Evolutionary conservation across 257 asterid genomes (phyloP).

Genomic region (Leonotis leonurus): DNA sequence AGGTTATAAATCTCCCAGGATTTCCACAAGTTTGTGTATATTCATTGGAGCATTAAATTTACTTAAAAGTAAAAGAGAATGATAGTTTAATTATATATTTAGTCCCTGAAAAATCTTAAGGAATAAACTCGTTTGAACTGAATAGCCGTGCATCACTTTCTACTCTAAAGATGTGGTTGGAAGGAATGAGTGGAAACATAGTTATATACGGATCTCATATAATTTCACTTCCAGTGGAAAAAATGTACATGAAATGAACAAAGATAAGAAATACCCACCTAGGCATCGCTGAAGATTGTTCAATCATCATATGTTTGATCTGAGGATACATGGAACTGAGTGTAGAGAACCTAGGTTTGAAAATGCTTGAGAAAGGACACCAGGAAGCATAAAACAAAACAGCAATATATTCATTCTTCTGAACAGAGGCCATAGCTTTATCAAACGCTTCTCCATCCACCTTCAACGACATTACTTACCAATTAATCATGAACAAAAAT

Average conservation of each 20-base stretch:
- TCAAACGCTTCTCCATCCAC: slow-evolving; percentile 58
- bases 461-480: slow-evolving; percentile 27
- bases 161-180: not conserved
- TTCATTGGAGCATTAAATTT: no score
- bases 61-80: not conserved
- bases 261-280: slow-evolving; percentile 33
- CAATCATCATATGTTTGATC: slow-evolving; percentile 52
- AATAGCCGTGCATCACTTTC: not conserved
- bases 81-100: not conserved
- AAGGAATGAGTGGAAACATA: not conserved
- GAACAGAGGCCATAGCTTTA: slow-evolving; percentile 29
- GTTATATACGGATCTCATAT: not conserved
- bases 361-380: slow-evolving; percentile 65
- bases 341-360: slow-evolving; percentile 34
- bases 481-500: slow-evolving; percentile 2
- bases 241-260: not conserved
- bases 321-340: slow-evolving; percentile 62
- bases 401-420: slow-evolving; percentile 36
- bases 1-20: not conserved
- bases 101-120: not conserved
- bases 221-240: not conserved
- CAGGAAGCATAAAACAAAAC: slow-evolving; percentile 57
- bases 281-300: slow-evolving; percentile 56
- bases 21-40: not conserved
- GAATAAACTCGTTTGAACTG: not conserved